Percentiles rank a stretch among this genome's conserved stretches.
phyloP scores from a whole-genome alignment of 169 alveolate species.

The Neospora caninum region DNA sequence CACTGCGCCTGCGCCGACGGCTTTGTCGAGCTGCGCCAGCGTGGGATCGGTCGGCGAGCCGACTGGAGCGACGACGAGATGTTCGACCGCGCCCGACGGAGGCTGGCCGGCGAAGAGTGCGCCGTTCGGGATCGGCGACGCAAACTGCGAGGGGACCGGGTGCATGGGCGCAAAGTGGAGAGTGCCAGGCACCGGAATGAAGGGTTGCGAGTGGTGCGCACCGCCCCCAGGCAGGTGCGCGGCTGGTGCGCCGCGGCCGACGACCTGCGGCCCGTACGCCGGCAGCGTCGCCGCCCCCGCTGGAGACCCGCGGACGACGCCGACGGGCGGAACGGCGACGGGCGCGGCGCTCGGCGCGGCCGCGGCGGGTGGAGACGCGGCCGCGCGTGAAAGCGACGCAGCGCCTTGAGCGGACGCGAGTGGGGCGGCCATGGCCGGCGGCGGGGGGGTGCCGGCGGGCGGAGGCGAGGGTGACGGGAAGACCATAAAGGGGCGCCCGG shows the following conservation, averaged over 20 bases:
- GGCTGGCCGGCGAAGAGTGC: constrained; percentile 6
- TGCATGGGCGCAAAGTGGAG: constrained; percentile 13
- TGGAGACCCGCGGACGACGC: neutral
- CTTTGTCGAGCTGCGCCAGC: neutral
- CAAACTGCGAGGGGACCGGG: neutral
- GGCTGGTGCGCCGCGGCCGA: neutral
- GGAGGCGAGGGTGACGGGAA: neutral
- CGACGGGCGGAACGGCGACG: neutral
- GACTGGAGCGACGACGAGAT: neutral
- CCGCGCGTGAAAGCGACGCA: neutral
- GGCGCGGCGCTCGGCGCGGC: constrained; percentile 7
- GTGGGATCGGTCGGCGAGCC: neutral
- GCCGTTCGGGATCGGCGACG: neutral
- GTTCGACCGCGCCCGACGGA: neutral
- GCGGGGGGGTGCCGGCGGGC: neutral
- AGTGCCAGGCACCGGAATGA: constrained; percentile 1
- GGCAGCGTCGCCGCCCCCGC: neutral
- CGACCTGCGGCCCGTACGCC: neutral
- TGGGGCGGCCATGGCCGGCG: neutral
- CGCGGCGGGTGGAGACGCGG: neutral
- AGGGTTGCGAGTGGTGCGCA: neutral
- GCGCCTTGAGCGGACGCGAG: neutral
- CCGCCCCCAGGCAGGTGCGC: neutral
- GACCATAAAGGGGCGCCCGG: constrained; percentile 56
- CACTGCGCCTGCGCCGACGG: neutral